Percentiles rank a stretch among this genome's conserved stretches.
phyloP scores from a whole-genome alignment of 495 filamentous ascomycete species.

The Talaromyces proteolyticus region DNA sequence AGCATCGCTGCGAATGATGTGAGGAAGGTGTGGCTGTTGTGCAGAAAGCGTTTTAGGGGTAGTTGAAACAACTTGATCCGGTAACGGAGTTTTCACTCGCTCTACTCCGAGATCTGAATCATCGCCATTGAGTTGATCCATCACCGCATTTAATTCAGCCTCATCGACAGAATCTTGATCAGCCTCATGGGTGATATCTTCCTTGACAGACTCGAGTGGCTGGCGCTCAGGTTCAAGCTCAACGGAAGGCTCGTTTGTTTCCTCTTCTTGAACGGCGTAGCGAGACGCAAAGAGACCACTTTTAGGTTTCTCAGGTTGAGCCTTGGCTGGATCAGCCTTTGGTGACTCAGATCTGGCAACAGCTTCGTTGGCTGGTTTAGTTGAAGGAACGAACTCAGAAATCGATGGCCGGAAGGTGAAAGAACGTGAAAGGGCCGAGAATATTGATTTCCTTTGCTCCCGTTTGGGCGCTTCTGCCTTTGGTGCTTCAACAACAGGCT shows the following conservation, averaged over 20 bases:
- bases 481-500: constrained; percentile 17
- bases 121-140: constrained; percentile 70
- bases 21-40: constrained; percentile 47
- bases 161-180: constrained; percentile 50
- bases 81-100: constrained; percentile 44
- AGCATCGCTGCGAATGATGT: constrained; percentile 58
- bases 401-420: constrained; percentile 57
- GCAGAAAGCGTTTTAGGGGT: constrained; percentile 44
- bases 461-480: constrained; percentile 14
- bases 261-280: constrained; percentile 20
- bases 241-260: constrained; percentile 14
- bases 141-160: constrained; percentile 78
- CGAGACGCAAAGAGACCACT: constrained; percentile 34
- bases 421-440: constrained; percentile 63
- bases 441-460: constrained; percentile 19
- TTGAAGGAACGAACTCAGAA: constrained; percentile 34
- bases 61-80: constrained; percentile 28
- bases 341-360: constrained; percentile 35
- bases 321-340: constrained; percentile 11
- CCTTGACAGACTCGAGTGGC: constrained; percentile 5
- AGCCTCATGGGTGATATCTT: constrained; percentile 10
- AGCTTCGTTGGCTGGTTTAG: constrained; percentile 9
- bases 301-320: constrained; percentile 15
- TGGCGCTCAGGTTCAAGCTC: constrained; percentile 7
- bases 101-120: constrained; percentile 70